phyloP scores from a whole-genome alignment of 2,329 filamentous ascomycete species.

The Fusarium tuaranense region DNA sequence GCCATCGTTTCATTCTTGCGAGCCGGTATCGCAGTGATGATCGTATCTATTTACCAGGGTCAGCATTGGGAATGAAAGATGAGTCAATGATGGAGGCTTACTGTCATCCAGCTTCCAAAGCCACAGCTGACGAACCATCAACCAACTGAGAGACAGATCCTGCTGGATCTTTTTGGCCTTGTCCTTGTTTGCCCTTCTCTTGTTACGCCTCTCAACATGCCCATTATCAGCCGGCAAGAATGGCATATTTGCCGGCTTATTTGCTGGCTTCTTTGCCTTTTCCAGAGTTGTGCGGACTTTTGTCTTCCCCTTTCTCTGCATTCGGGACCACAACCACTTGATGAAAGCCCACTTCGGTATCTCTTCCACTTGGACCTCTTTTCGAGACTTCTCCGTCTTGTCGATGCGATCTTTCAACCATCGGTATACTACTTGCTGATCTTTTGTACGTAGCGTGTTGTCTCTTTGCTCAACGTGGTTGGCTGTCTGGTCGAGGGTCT shows the following conservation, averaged over 20 bases:
- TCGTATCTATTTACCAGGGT: not conserved
- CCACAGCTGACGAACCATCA: not conserved
- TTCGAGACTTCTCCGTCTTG: not conserved
- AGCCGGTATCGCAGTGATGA: not conserved
- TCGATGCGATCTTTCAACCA: not conserved
- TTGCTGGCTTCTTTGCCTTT: not conserved
- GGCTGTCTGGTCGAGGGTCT: not conserved
- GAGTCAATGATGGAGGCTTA: not conserved
- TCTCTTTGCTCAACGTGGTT: not conserved
- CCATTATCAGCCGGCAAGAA: not conserved
- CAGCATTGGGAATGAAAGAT: rapidly evolving
- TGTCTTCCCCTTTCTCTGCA: not conserved
- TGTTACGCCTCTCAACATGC: not conserved
- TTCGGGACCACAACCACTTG: not conserved
- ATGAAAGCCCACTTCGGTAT: not conserved
- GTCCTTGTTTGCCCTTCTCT: not conserved
- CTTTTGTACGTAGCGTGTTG: not conserved
- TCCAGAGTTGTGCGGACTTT: not conserved
- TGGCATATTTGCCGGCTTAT: not conserved
- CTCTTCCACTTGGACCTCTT: not conserved
- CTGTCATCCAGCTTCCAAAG: not conserved
- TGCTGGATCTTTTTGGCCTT: not conserved
- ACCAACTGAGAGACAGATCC: not conserved
- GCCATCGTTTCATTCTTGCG: not conserved
- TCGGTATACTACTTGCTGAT: not conserved